Evolutionary conservation across 2,329 filamentous ascomycete species (phyloP).

Genomic region (Phoma herbarum): DNA sequence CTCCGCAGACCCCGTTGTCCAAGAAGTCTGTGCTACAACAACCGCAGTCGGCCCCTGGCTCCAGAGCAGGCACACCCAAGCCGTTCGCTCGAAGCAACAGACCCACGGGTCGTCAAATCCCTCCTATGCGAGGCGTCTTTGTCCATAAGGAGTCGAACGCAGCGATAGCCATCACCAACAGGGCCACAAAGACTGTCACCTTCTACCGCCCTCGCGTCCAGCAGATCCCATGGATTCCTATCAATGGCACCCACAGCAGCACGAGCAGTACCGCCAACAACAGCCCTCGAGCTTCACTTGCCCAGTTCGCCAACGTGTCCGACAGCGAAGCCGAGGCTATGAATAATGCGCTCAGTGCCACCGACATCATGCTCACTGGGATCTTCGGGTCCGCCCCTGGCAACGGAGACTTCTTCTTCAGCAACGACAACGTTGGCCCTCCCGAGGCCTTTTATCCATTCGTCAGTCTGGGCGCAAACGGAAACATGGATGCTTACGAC

Average conservation of each 20-base stretch:
- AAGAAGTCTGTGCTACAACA: constrained; percentile 59
- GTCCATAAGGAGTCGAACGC: constrained; percentile 48
- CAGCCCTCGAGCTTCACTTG: constrained; percentile 50
- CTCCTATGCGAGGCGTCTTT: constrained; percentile 48
- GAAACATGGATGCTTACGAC: constrained; percentile 61
- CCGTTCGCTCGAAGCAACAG: constrained; percentile 49
- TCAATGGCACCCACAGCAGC: constrained; percentile 48
- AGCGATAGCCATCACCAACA: constrained; percentile 55
- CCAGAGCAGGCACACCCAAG: constrained; percentile 48
- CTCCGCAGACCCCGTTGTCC: constrained; percentile 56
- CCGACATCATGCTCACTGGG: constrained; percentile 81
- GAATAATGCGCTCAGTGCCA: constrained; percentile 48
- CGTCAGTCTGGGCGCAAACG: constrained; percentile 64
- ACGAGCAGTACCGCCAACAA: constrained; percentile 52
- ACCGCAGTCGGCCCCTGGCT: constrained; percentile 56
- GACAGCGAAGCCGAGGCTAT: constrained; percentile 52
- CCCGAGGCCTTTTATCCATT: constrained; percentile 80
- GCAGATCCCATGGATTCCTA: constrained; percentile 39
- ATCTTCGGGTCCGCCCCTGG: constrained; percentile 61
- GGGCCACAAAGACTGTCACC: constrained; percentile 51
- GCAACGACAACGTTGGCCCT: constrained; percentile 73
- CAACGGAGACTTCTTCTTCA: constrained; percentile 55
- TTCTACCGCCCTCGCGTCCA: constrained; percentile 52
- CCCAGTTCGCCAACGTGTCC: constrained; percentile 42
- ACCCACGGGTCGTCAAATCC: constrained; percentile 38